Percentiles rank a stretch among this genome's conserved stretches.
Evolutionary conservation across 2,329 filamentous ascomycete genomes (phyloP).

Genomic region (Xylaria multiplex): DNA sequence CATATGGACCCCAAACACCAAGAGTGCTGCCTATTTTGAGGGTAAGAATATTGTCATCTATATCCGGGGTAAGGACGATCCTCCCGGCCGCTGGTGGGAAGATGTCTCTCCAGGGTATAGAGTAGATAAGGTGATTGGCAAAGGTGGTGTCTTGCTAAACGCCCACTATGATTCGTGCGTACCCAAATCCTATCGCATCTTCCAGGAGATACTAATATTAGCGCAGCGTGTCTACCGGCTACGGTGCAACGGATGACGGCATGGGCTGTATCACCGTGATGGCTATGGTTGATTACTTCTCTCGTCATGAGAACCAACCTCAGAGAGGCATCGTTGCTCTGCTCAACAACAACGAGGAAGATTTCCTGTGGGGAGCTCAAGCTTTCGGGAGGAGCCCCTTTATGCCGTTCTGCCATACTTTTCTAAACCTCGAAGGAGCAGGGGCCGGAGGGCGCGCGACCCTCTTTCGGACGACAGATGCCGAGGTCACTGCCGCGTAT

Average conservation of each 20-base stretch:
- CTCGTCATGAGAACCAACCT: conserved; percentile 74
- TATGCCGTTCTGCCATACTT: conserved; percentile 82
- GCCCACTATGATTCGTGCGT: conserved; percentile 85
- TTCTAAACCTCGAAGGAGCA: conserved; percentile 94
- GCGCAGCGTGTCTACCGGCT: conserved; percentile 84
- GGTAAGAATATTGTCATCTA: conserved; percentile 93
- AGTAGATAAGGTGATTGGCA: conserved; percentile 61
- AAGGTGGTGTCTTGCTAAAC: conserved; percentile 88
- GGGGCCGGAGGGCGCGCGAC: conserved; percentile 89
- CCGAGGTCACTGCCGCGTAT: conserved; percentile 85
- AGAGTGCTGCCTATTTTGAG: conserved; percentile 81
- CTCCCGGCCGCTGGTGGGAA: conserved; percentile 78
- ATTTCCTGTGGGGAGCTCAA: conserved; percentile 86
- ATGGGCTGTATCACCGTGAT: conserved; percentile 87
- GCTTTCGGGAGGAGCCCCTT: conserved; percentile 87
- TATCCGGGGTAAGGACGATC: conserved; percentile 82
- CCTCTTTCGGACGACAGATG: conserved; percentile 88
- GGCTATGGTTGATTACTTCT: conserved; percentile 89
- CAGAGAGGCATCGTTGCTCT: conserved; percentile 83
- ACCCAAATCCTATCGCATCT: conserved; percentile 9
- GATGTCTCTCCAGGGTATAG: conserved; percentile 48
- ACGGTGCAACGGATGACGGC: conserved; percentile 93
- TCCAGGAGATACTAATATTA: conserved; percentile 33
- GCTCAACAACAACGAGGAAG: conserved; percentile 96
- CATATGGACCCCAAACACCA: conserved; percentile 45